Conservation (phyloP, 208 protist species). For the Wallacemonas sp. region DNA sequence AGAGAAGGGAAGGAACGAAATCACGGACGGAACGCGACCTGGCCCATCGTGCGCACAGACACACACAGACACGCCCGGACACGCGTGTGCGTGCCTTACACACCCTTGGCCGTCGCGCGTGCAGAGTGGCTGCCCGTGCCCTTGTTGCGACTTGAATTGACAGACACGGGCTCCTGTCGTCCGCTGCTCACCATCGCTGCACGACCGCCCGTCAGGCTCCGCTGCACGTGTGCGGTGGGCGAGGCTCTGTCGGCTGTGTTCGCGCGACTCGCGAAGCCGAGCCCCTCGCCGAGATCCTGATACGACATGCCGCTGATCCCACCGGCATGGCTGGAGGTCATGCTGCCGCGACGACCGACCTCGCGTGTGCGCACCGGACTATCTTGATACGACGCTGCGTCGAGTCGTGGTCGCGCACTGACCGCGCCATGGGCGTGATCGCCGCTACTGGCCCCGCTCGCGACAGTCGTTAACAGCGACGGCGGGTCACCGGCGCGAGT, state of each 20-base stretch:
- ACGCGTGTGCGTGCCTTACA: too few relatives aligned
- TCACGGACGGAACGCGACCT: neutral
- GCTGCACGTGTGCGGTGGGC: conserved; percentile 8
- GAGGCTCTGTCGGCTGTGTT: neutral
- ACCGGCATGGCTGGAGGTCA: neutral
- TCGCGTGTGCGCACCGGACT: conserved; percentile 4
- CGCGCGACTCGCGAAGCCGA: neutral
- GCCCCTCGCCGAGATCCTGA: conserved; percentile 12
- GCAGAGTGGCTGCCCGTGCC: neutral
- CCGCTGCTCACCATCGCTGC: neutral
- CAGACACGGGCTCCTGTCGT: neutral
- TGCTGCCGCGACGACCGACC: neutral
- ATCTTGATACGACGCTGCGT: neutral
- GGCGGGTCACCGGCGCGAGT: neutral
- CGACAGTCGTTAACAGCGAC: neutral
- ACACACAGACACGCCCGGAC: too few relatives aligned
- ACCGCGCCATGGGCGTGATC: neutral
- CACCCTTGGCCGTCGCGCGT: neutral
- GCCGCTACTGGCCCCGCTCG: neutral
- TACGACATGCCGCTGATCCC: conserved; percentile 1
- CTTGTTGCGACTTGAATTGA: neutral
- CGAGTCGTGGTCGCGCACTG: neutral
- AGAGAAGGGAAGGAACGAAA: neutral
- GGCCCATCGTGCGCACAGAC: too few relatives aligned
- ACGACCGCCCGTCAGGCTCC: neutral